Evolutionary conservation across 2,329 filamentous ascomycete genomes (phyloP), one percentile per base, ranked within the genome.

Genomic region (Thelonectria rubi): DNA sequence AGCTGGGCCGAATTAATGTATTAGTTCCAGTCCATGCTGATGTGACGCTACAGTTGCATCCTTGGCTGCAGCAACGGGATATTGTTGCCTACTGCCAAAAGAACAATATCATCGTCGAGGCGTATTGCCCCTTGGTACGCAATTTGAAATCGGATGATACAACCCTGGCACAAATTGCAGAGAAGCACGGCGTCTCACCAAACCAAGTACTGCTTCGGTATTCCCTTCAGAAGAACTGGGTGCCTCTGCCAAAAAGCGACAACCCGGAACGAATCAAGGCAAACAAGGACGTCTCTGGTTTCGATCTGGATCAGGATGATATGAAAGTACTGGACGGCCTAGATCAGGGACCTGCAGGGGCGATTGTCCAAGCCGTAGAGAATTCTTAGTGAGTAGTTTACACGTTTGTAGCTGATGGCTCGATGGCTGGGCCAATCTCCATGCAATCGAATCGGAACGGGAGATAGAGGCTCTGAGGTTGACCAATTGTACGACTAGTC

Each of bases 121-220:
- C 77, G 2, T 78, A 77, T 24, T 74, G 73, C 12, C 77, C 77
- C 1, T 64, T 78, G 1, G 75, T 73, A 7, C 67, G 73, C 8
- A 75, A 74, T 42, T 39, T 63, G 24, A 73, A 70, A n/a, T 65
- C 70, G 6, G 78, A 86, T 17, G 86, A 92, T 67, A 75, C 82
- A 55, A 85, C 81, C 0, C 77, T 92, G 2, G 77, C 80, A 2
- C 73, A 75, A 2, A 77, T 91, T 37, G 84, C 86, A 0, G 75
- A 85, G 65, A 88, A 86, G 71, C 83, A 90, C 73, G 76, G 75
- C 26, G 87, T 84, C 69, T 81, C 82, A 5, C 81, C 86, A 1
- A 84, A 83, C 48, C 88, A 92, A 75, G 79, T 92, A 1, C 75
- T 93, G 66, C 79, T 93, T 17, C 81, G 90, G 59, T 93, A 88